Base-by-base conservation (phyloP, 1,284 basidiomycete species). In the Fomitopsis palustris region DNA sequence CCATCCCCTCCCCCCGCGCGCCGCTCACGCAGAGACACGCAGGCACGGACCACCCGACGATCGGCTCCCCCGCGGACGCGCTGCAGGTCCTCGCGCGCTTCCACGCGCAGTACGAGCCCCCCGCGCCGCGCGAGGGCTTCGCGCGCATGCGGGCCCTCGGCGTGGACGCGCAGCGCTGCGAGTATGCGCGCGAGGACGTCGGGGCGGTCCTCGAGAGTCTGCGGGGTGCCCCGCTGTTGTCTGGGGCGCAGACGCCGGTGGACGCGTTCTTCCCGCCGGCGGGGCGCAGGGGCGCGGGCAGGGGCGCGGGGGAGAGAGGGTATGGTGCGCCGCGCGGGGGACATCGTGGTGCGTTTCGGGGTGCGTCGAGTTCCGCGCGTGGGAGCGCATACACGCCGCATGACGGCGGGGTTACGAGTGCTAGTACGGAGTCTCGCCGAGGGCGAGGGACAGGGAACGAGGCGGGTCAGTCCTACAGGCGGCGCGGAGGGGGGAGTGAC, bases 41-140 rank as follows among this genome's bases (percentile, higher is more conserved):
- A 91, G 88, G 88, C 62, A 79, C 77, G 43, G 77, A 73, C 54
- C 88, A 90, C 72, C 88, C 88, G 54, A 91, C 89, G 58, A 90
- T 91, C 69, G 83, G 74, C 61, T 77, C 71, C 63, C 76, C 79
- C 49, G 79, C 81, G 66, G 75, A 82, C 43, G 88, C 83, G 8
- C 67, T 87, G 58, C 71, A 75, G 23, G 72, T 90, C 17, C 77
- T 91, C 58, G 75, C 79, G 59, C 81, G 81, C 55, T 88, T 91
- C 71, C 79, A 79, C 57, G 75, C 78, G 54, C 80, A 84, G 63
- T 85, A 83, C 67, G 72, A 75, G 64, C 68, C 74, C n/a, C 89
- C 89, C 41, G 67, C 69, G 25, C 64, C 78, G 39, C 67, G 75
- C 38, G 88, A 90, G 75, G 86, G 83, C 25, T 82, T 85, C 70